Evolutionary conservation across 106 monocot species (phyloP).

Genomic region (Cymbidium sinense): DNA sequence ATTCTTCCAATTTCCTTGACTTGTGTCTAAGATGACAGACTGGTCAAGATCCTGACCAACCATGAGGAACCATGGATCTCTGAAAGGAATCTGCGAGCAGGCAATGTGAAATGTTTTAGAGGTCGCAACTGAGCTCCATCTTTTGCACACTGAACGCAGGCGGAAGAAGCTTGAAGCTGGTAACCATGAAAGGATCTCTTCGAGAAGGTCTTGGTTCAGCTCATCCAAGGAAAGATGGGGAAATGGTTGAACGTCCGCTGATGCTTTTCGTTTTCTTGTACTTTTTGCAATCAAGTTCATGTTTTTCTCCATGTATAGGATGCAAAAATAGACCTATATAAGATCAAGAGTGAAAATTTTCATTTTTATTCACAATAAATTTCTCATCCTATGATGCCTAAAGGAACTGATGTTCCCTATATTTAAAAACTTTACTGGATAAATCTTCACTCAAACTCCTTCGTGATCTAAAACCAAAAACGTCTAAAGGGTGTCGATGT

Average conservation of each 20-base stretch:
- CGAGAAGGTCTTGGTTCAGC: slow-evolving; percentile 72
- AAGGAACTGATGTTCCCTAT: too few species aligned
- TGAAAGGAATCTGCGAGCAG: slow-evolving; percentile 46
- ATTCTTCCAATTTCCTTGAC: slow-evolving; percentile 47
- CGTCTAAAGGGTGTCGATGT: too few species aligned
- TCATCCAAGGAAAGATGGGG: slow-evolving; percentile 31
- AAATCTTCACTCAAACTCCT: too few species aligned
- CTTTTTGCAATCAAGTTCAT: not conserved
- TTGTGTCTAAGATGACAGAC: slow-evolving; percentile 43
- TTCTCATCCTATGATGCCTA: too few species aligned
- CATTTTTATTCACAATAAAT: too few species aligned
- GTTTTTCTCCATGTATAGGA: not conserved
- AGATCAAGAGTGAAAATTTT: too few species aligned
- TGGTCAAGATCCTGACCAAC: slow-evolving; percentile 36
- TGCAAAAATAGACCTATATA: too few species aligned
- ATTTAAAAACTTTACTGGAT: too few species aligned
- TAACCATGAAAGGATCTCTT: slow-evolving; percentile 58
- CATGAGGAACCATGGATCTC: slow-evolving; percentile 81
- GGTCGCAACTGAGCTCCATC: slow-evolving; percentile 41
- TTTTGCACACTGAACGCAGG: slow-evolving; percentile 65
- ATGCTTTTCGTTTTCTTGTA: slow-evolving; percentile 36
- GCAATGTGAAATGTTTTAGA: slow-evolving; percentile 50
- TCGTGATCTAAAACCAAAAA: too few species aligned
- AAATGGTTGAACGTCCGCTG: slow-evolving; percentile 11
- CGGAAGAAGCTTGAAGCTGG: slow-evolving; percentile 70